These are phyloP conservation scores for Porphyra umbilicalis DNA, from an alignment of 31 red algal genomes.

Conservation along the genomic window DNA sequence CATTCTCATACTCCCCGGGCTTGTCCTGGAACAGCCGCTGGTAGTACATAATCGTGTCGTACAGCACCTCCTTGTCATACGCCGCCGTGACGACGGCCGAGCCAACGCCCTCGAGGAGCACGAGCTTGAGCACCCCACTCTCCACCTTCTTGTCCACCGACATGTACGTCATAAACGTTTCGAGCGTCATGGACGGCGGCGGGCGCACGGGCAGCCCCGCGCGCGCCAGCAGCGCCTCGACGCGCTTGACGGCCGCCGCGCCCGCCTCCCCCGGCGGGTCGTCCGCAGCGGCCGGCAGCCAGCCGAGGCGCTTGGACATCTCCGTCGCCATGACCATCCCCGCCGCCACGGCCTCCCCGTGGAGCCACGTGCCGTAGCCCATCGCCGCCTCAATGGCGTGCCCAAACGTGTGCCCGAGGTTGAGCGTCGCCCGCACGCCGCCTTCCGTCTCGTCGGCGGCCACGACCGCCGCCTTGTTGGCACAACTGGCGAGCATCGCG, in stretches of 20 bases:
- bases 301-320: conserved; percentile 59
- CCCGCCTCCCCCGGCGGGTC: conserved; percentile 1
- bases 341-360: conserved; percentile 97
- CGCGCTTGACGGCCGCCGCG: conserved; percentile 8
- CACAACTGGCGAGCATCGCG: conserved; percentile 66
- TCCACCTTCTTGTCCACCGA: conserved; percentile 85
- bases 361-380: conserved; percentile 66
- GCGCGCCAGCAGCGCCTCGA: conserved; percentile 46
- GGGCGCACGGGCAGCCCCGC: conserved; percentile 59
- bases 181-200: conserved; percentile 61
- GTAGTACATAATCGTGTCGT: conserved; percentile 88
- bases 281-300: conserved; percentile 2
- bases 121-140: conserved; percentile 61
- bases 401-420: conserved; percentile 95
- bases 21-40: conserved; percentile 49
- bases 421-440: conserved; percentile 78
- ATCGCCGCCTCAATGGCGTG: conserved; percentile 89
- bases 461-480: conserved; percentile 79
- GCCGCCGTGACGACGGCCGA: conserved; percentile 64
- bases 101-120: conserved; percentile 62
- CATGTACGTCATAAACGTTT: conserved; percentile 80
- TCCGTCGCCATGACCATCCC: conserved; percentile 94
- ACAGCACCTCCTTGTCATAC: conserved; percentile 50
- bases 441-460: conserved; percentile 76
- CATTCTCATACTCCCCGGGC: conserved; percentile 60